Evolutionary conservation across 352 stramenopile genomes (phyloP), one percentile per base, ranked within the genome.

Genomic region (Pythium coloratum): DNA sequence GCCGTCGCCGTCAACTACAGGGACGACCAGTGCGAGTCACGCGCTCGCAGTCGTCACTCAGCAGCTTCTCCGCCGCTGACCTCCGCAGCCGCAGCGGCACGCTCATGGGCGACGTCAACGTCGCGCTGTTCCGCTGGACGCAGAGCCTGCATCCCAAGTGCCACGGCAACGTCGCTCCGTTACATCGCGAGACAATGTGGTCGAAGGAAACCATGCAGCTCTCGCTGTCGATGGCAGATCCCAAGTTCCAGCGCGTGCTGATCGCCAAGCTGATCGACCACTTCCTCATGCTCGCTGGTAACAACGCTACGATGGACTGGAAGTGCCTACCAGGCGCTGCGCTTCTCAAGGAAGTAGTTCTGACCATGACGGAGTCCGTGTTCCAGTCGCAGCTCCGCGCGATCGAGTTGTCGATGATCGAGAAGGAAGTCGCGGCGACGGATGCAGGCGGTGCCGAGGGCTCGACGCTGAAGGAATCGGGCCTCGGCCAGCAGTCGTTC

Each of bases 241-340:
- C 20, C 16, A 64, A 57, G 34, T 74, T 74, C 30, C 68, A 74
- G 56, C 68, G 68, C 16, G 47, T 70, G 50, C 61, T 88, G 5
- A 53, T 87, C 30, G 78, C 78, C 12, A 72, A 86, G 60, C 62
- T 92, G n/a, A 78, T 91, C 12, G 64, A 87, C 44, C 78, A 90
- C 24, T 65, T 92, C 34, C 76, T 76, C 8, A 34, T 71, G 71
- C 42, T 77, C 76, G 13, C 44, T 71, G 54, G 84, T 75, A 56
- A 58, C 40, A n/a, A 28, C n/a, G 56, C 14, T 8, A 58, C 69
- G n/a, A 81, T 86, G 59, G 78, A 91, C 33, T 92, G 84, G 84
- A 82, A 80, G 65, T 72, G 62, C n/a, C 64, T 92, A 20, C 84
- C 82, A n/a, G 84, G 84, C 20, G 70, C 76, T 8, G 60, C 74